Base-by-base conservation (phyloP, 2,329 filamentous ascomycete genomes). In the Fusarium clavum region DNA sequence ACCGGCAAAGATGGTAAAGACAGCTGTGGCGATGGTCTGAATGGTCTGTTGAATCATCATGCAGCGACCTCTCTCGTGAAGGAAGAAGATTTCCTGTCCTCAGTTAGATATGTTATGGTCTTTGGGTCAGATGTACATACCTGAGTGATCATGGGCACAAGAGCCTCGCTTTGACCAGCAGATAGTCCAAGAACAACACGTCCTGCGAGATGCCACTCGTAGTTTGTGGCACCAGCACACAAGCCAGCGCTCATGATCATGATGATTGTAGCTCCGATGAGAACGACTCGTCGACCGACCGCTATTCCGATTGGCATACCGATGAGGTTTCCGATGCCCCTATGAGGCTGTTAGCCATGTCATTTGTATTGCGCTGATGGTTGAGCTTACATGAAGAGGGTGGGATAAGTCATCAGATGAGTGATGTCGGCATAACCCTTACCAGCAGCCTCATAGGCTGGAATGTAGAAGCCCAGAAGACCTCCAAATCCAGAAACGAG, bases 31-130 rank as follows among this genome's bases (percentile, higher is more conserved):
- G 6, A 73, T 73, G 1, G 62, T 68, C 20, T 73, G 70, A 1
- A 73, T 73, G 1, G 64, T 73, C 14, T 73, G 70, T 10, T 73
- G 70, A 6, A 73, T 62, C 70, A 73, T 73, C 53, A 73, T 61
- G 13, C 60, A 65, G 5, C 64, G 69, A 2, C 70, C 58, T 54
- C 70, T 43, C 41, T 73, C 70, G 32, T 73, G 70, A 1, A 73
- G 61, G 44, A 73, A 73, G 29, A 73, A 73, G 12, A 73, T 71
- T 45, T 73, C 70, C 70, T 73, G 9, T 30, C 6, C 12, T 25
- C 3, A 0, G 20, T 63, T 62, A 63, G 57, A 7, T 5, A 29
- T 27, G 20, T 20, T 20, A 20, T 20, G 20, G 20, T 20, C 20
- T 20, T 20, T 20, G 20, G 20, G 20, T 20, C 20, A 20, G 20